Percentiles rank a stretch among this genome's conserved stretches.
Evolutionary conservation across 495 filamentous ascomycete genomes (phyloP).

Genomic region (Podospora pseudoanserina): DNA sequence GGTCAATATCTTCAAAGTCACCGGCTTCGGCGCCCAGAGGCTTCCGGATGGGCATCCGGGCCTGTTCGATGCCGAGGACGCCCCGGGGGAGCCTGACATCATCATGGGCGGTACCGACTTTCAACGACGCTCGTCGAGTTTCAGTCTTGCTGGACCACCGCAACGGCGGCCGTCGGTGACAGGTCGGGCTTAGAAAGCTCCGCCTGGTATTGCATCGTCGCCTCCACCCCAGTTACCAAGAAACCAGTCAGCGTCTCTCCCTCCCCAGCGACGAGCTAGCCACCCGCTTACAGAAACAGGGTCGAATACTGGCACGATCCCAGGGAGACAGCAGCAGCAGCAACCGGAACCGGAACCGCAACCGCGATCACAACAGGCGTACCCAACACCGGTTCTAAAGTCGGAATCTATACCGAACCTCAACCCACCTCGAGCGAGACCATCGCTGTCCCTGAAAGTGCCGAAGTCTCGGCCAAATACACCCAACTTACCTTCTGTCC

Average conservation of each 20-base stretch:
- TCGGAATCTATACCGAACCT: not conserved
- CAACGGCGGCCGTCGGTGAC: slow-evolving; percentile 42
- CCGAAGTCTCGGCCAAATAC: not conserved
- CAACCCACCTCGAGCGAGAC: not conserved
- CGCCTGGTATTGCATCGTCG: slow-evolving; percentile 11
- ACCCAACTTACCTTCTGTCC: not conserved
- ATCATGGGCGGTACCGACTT: slow-evolving; percentile 29
- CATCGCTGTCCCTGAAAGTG: not conserved
- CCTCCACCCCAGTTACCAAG: not conserved
- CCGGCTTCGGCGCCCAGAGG: slow-evolving; percentile 44
- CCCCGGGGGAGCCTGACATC: slow-evolving; percentile 44
- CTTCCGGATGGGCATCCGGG: slow-evolving; percentile 44
- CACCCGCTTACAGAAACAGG: slow-evolving; percentile 1
- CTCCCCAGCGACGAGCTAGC: not conserved
- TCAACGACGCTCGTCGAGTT: slow-evolving; percentile 42
- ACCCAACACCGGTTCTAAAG: not conserved
- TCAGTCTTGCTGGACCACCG: slow-evolving; percentile 40
- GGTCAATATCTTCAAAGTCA: slow-evolving; percentile 54
- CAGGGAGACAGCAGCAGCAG: not conserved
- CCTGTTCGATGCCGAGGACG: slow-evolving; percentile 40
- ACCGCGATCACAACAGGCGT: not conserved
- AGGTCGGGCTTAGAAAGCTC: slow-evolving; percentile 39
- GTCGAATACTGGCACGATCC: not conserved
- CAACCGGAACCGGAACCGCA: no score
- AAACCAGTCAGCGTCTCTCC: not conserved